phyloP scores from a whole-genome alignment of 2,329 filamentous ascomycete genomes.

The Phialemoniopsis sp. region DNA sequence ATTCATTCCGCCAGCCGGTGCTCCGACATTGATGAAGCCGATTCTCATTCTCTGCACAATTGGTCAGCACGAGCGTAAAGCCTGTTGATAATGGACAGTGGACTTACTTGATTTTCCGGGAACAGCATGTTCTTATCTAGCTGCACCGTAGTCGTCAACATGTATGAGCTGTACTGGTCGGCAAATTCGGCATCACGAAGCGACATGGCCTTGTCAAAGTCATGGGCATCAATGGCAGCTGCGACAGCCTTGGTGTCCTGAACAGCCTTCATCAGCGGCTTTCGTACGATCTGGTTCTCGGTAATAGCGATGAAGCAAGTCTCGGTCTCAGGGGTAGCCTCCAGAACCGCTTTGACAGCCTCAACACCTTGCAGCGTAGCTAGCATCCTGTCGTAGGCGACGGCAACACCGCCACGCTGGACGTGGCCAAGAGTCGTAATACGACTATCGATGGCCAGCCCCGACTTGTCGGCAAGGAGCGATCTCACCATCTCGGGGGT shows the following conservation, averaged over 20 bases:
- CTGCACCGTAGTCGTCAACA: conserved; percentile 83
- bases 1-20: conserved; percentile 97
- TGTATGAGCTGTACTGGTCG: conserved; percentile 86
- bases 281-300: conserved; percentile 95
- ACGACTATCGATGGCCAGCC: conserved; percentile 81
- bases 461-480: conserved; percentile 70
- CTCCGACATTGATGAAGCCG: conserved; percentile 94
- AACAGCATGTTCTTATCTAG: conserved; percentile 63
- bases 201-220: conserved; percentile 84
- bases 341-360: conserved; percentile 86
- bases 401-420: conserved; percentile 89
- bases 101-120: conserved; percentile 63
- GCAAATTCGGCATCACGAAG: conserved; percentile 90
- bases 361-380: conserved; percentile 91
- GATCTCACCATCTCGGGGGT: conserved; percentile 77
- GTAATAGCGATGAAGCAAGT: conserved; percentile 95
- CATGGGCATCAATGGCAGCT: conserved; percentile 74
- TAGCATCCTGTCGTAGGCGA: conserved; percentile 91
- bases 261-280: conserved; percentile 86
- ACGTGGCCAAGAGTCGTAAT: conserved; percentile 96
- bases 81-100: background rate
- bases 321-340: conserved; percentile 82
- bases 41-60: conserved; percentile 73
- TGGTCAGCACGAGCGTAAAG: conserved; percentile 12
- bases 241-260: conserved; percentile 80